Base-by-base conservation (phyloP, 2,329 filamentous ascomycete genomes). In the Pseudocercospora ulei region DNA sequence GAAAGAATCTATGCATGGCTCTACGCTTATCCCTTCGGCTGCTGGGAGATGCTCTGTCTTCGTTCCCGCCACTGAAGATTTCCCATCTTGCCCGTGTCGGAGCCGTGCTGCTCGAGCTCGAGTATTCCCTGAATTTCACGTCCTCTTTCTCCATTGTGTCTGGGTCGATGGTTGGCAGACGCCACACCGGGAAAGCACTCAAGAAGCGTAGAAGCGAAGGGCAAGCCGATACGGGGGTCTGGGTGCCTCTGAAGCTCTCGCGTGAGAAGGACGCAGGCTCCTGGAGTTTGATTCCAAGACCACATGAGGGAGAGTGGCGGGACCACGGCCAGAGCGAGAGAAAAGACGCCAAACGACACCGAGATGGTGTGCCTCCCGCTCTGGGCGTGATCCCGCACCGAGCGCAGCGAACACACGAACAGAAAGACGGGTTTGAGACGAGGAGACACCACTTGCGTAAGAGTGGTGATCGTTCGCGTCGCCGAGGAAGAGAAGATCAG, bases 121-220 rank as follows among this genome's bases (percentile, higher is more conserved):
- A n/a, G n/a, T 81, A 94, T 11, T 65, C 72, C 20, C 82, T 73
- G 65, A 94, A 95, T 27, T 72, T 71, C 5, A 67, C 56, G 54
- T 95, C 86, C 61, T 95, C 87, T 9, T 71, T 55, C 1, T 78
- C 73, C 46, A 95, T 92, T 0, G 84, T 93, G 53, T 94, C 81
- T 63, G 92, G 75, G 7, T 77, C 77, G 44, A 95, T 80, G 31
- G 82, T 65, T 0, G 87, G 87, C 34, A 94, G 61, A 41, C 73
- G 71, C 52, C 85, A 73, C 1, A 75, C 74, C 17, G 87, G 59
- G 6, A 65, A 62, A 0, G 82, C 84, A 2, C 77, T 79, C 33
- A 94, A 66, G n/a, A 92, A 62, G 50, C 83, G 60, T 92, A 92
- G 56, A 76, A 87, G 58, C 68, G 70, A 37, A 73, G 49, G 39